A percentile compares a stretch with the other conserved stretches of the same genome.
phyloP scores from a whole-genome alignment of 257 asterid genomes.

The Solanum pennellii region DNA sequence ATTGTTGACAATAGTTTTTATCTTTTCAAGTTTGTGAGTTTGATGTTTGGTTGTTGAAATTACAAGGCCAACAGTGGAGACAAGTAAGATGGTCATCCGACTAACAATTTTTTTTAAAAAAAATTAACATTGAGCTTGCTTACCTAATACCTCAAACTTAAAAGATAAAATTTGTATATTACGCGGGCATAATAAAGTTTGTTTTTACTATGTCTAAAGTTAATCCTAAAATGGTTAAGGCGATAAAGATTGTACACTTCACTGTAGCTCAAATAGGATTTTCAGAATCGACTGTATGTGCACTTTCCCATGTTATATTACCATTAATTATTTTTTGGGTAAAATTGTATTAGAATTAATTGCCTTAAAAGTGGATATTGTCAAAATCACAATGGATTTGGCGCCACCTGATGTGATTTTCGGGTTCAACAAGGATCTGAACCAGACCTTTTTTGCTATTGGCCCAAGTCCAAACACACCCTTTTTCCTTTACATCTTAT shows the following conservation, averaged over 20 bases:
- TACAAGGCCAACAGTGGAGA: not conserved
- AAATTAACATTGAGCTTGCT: not conserved
- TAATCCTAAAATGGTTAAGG: not conserved
- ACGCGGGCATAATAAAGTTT: too few species aligned
- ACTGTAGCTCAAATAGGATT: not conserved
- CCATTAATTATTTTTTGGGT: not conserved
- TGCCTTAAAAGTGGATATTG: not conserved
- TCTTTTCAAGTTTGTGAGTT: not conserved
- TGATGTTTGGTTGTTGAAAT: not conserved
- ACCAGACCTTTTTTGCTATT: not conserved
- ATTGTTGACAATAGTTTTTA: too few species aligned
- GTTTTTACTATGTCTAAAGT: too few species aligned
- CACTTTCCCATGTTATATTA: not conserved
- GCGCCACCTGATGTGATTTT: not conserved
- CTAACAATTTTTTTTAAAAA: too few species aligned
- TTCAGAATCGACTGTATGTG: not conserved
- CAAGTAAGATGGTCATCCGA: not conserved
- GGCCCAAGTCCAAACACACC: not conserved
- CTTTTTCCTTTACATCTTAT: too few species aligned
- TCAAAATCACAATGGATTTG: not conserved
- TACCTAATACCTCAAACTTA: not conserved
- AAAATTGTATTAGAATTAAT: not conserved
- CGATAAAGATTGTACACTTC: not conserved
- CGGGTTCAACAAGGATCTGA: not conserved
- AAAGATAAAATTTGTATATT: too few species aligned